Evolutionary conservation across 352 stramenopile species (phyloP), one percentile per base, ranked within the genome.

Genomic region (Pythium coloratum): DNA sequence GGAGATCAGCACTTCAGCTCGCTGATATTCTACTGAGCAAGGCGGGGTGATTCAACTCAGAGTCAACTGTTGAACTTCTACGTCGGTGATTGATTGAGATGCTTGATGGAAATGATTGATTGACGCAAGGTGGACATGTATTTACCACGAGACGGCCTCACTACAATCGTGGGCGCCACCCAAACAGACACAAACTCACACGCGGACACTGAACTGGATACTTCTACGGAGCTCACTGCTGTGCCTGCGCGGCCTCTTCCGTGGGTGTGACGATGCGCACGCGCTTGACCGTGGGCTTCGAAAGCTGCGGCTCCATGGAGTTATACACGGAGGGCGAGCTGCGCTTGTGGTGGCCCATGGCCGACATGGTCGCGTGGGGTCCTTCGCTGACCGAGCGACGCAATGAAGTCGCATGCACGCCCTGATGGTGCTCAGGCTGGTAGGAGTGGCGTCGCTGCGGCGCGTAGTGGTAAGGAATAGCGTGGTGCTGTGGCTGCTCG

Each of bases 331-430:
- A 26, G 8, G 47, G 34, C 14, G 24, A 2, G 33, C 20, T 66
- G 50, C 64, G 64, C 64, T 71, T 71, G 38, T 66, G 49, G 64
- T 66, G 47, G 56, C 57, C 56, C 36, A 18, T 61, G 38, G 64
- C 49, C 6, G 47, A 66, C 64, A 70, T 70, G 38, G 58, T 62
- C 7, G 38, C 57, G 47, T 66, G 57, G 2, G 64, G 64, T 13
- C 64, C 64, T 63, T 71, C 64, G 40, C 64, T 71, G 16, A 71
- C 64, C 4, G 64, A 62, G 6, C 64, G 64, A 1, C 64, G 64
- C 32, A 71, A 20, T 10, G 64, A 53, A 28, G 58, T 30, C 26
- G 30, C 33, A 36, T 1, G n/a, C 8, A 18, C 24, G 26, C 5
- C 30, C 28, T 51, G 38, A 34, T 49, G 16, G 5, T 49, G 46